Evolutionary conservation across 495 filamentous ascomycete species (phyloP), one percentile per base, ranked within the genome.

Genomic region (Xylaria venustula): DNA sequence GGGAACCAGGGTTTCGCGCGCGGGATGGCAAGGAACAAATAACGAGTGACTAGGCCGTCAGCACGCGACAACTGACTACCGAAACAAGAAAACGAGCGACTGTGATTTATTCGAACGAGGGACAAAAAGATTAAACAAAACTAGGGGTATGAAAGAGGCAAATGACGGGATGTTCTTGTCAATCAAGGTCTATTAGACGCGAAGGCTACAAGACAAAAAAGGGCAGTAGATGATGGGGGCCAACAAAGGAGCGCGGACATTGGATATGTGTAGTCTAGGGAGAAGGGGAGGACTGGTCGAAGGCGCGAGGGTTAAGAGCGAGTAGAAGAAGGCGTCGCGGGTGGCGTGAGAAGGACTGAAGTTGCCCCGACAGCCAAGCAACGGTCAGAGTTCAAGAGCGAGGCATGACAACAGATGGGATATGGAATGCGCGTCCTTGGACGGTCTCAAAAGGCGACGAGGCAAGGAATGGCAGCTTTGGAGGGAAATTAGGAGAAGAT

Each of bases 401-500:
- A 45, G 25, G 42, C 23, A 28, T n/a, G 26, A 22, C 17, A 14
- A 52, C 36, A 34, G 19, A 11, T 15, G 30, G n/a, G 6, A 50
- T 6, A n/a, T 37, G 61, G 67, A 66, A 58, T 62, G 67, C 40
- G 60, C 56, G 57, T 63, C 51, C 64, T 52, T 41, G 3, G 20
- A 50, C 20, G 49, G 30, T 32, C 23, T 41, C 22, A 44, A 32
- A n/a, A 45, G 47, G 28, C 26, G 54, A 54, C 25, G 7, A 23
- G 9, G n/a, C 9, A 67, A 69, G 64, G 68, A 71, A 71, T 69
- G 66, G 63, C 60, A 53, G 57, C 47, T 62, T 50, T 48, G 12
- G 15, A 64, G 64, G 64, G 66, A 59, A 52, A 53, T 54, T 59
- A 51, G 61, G 50, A 53, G 45, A 66, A 53, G 22, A 46, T 58